Base-by-base conservation (phyloP, 768 basidiomycete genomes). In the Rhodotorula graminis region DNA sequence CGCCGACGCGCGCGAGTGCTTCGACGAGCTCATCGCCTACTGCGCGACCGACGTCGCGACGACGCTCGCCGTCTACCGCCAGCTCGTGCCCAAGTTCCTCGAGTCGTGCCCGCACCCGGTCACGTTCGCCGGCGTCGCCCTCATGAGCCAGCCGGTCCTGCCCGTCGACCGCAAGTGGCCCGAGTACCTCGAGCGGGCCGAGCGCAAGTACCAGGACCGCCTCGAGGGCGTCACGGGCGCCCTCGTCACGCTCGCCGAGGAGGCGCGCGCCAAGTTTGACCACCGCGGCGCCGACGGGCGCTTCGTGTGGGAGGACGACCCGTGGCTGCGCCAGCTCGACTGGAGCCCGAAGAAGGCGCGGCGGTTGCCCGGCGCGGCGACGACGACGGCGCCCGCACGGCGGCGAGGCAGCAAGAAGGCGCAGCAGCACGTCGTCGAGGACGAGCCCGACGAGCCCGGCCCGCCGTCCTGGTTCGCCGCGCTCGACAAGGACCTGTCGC, bases 131-230 rank as follows among this genome's bases (percentile, higher is more conserved):
- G 94, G 95, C 11, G 85, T 93, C 40, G 82, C 94, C 56, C 87
- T 87, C 8, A 98, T 99, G 96, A 91, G 92, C 1, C 91, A 89
- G 27, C 88, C 90, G 63, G 91, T 97, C 78, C 83, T 99, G 55
- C 89, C 92, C 2, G 93, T 98, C 61, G 90, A 98, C 79, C 84
- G 92, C 76, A 84, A 86, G 64, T 98, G 95, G 96, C 88, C 93
- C 72, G 82, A 82, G 21, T 98, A 98, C 81, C 80, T 97, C 29
- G 82, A 85, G 49, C 85, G 84, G 23, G 92, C 95, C 0, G 95
- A 99, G 78, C 80, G 80, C 37, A 88, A 86, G 25, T 97, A 91
- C 81, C 82, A 82, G 33, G 87, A 88, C 65, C 82, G 95, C 63
- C 87, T 89, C 69, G 83, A 84, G n/a, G 84, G 83, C 55, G 85